Evolutionary conservation across 2,329 filamentous ascomycete genomes (phyloP), one percentile per base, ranked within the genome.

Genomic region (Neofusicoccum ribis): DNA sequence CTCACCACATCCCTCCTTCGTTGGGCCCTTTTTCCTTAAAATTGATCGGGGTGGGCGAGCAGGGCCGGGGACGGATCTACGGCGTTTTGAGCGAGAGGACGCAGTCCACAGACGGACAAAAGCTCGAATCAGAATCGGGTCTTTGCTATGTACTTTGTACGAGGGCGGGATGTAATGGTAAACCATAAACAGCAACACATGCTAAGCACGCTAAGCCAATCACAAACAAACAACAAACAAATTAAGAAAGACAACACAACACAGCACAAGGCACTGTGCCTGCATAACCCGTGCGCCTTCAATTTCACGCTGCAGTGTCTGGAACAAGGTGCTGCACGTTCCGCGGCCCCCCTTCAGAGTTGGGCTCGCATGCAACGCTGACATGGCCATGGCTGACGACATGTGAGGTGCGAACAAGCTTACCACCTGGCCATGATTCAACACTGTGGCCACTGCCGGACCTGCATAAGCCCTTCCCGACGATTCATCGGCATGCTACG

Each of bases 131-230:
- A 46, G 12, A 34, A 31, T 44, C 54, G 54, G 34, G 54, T 44
- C 15, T 60, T 60, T 60, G 43, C 56, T 47, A 60, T 60, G 56
- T 60, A 60, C 41, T 60, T 59, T 60, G 56, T 60, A 60, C 56
- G 56, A 60, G n/a, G 56, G 56, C 11, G 15, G 41, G 34, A 47
- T 59, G 43, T 60, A 60, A 60, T 60, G 56, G 56, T 60, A 60
- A 60, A 60, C 56, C 39, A 23, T 60, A 60, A 60, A 60, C 56
- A 60, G 41, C 43, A 60, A 60, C 56, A 36, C 27, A 37, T 27
- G 37, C 54, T 27, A 59, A 44, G 41, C 41, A 46, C 56, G 56
- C 56, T 46, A 47, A 59, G 17, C 27, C 56, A 60, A 58, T 44
- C 37, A 58, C 39, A 58, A 58, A 58, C 52, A 58, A 52, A 44